Evolutionary conservation across 371 early-diverging fungal genomes (phyloP), one percentile per base, ranked within the genome.

Genomic region (Aphelidium insulamus): DNA sequence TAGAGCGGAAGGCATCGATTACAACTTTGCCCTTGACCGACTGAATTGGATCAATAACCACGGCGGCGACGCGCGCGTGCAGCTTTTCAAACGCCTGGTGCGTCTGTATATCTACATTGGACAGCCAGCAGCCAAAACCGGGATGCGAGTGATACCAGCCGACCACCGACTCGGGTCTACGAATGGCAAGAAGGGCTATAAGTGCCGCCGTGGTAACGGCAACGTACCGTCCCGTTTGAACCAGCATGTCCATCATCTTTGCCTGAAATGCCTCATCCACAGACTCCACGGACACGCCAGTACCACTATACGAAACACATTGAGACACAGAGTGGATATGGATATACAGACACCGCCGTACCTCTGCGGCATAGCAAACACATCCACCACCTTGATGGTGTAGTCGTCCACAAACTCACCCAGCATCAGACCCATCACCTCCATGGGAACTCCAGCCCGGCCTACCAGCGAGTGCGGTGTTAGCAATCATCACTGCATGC

Each of bases 131-230:
- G 15, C 99, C 99, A 50, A 98, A 99, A 34, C 99, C 99, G 19
- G 99, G 99, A 59, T 99, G 99, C 34, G 95, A 94, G 65, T 99
- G 99, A 54, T 99, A 99, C 99, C 99, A 99, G 12, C 99, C 99
- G 14, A 99, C 98, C n/a, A 98, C 99, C 65, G 84, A 86, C 53
- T 99, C 99, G 12, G 87, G 83, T 47, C 95, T 83, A 43, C 10
- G 32, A 29, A 5, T 19, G 22, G 1, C 16, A 30, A 36, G 16
- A 15, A 4, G 15, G 21, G 4, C n/a, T 5, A n/a, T 21, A 35
- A n/a, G 32, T 14, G 10, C 21, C 9, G 11, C 7, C 12, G n/a
- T 10, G 7, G 27, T 1, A 33, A 24, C 18, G 32, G 12, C 22
- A 5, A 22, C 44, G 15, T 53, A 81, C 84, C 88, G 61, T 51